Base-by-base conservation (phyloP, 2,329 filamentous ascomycete species). In the Aspergillus phoenicis region DNA sequence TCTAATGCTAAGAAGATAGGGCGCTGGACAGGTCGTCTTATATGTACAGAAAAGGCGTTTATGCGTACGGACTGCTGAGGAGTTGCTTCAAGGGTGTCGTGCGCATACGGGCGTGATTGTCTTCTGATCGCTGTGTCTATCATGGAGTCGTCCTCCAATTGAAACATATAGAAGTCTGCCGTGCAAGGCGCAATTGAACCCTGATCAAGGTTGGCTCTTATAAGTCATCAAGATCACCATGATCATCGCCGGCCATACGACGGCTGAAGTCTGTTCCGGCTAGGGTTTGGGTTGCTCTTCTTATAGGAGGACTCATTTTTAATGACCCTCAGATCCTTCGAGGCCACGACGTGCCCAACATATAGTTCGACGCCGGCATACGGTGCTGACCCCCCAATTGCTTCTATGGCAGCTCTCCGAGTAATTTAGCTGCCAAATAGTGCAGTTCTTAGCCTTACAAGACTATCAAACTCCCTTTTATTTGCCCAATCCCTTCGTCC, bases 201-300 rank as follows among this genome's bases (percentile, higher is more conserved):
- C 45, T 49, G 22, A 49, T 15, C 43, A 49, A 30, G 45, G 43
- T 47, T 15, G 43, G 22, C 43, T 47, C 13, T 15, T 13, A 3
- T n/a, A 56, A 61, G 52, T 59, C 52, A 61, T 57, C 57, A 58
- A 54, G 57, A 62, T 62, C 60, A 63, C 33, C 63, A 57, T 54
- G 61, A 64, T 64, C 60, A 62, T 56, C 60, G 39, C 45, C 54
- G 24, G 52, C 48, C 26, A 54, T 48, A 41, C 38, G 48, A 56
- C 56, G 53, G 59, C 48, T 47, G 41, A 56, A 56, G 53, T 56
- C 53, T 56, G 30, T 47, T 22, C 53, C 53, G 53, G 39, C 39
- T 3, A 45, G 39, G 20, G 30, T 43, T 8, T 8, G n/a, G 8
- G 5, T 45, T 28, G 52, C 20, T 43, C 51, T 11, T 43, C 38